Evolutionary conservation across 352 stramenopile species (phyloP).

Genomic region (Peronospora destructor): DNA sequence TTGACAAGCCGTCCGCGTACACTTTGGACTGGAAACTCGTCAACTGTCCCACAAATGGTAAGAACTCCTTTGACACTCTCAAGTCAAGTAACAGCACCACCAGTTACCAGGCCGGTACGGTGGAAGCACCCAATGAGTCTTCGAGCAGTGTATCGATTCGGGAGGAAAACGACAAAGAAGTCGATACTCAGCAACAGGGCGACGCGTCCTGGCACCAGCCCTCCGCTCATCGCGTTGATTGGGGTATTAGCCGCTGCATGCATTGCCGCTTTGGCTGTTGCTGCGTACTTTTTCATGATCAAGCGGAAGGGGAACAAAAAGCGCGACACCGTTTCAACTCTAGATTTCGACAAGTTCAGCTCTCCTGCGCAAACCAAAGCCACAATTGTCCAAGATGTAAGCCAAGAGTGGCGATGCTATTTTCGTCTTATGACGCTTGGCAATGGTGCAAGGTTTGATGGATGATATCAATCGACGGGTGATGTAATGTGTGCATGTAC

Average conservation of each 20-base stretch:
- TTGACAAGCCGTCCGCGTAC: slow-evolving; percentile 13
- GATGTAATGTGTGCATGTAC: not conserved
- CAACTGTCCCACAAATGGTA: slow-evolving; percentile 22
- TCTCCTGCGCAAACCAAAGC: slow-evolving; percentile 26
- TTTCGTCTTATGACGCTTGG: not conserved
- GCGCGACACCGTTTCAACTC: slow-evolving; percentile 7
- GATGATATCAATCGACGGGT: slow-evolving; percentile 9
- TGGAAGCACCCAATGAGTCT: slow-evolving; percentile 6
- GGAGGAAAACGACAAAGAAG: slow-evolving; percentile 22
- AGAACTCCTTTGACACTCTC: slow-evolving; percentile 9
- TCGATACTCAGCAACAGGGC: slow-evolving; percentile 14
- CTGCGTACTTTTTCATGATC: slow-evolving; percentile 11
- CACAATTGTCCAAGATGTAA: slow-evolving; percentile 34
- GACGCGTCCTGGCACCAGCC: slow-evolving; percentile 7
- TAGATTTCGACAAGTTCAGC: slow-evolving; percentile 26
- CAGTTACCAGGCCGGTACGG: slow-evolving; percentile 23
- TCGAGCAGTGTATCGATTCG: slow-evolving; percentile 27
- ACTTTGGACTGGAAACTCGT: slow-evolving; percentile 41
- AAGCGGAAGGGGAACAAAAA: slow-evolving; percentile 20
- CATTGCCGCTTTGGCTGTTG: slow-evolving; percentile 15
- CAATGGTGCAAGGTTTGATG: slow-evolving; percentile 5
- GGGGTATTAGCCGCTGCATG: slow-evolving; percentile 15
- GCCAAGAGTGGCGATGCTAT: not conserved
- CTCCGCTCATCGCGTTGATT: slow-evolving; percentile 18
- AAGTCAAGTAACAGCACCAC: slow-evolving; percentile 2